Evolutionary conservation across 2,329 filamentous ascomycete species (phyloP).

Genomic region (Aphanocladium album): DNA sequence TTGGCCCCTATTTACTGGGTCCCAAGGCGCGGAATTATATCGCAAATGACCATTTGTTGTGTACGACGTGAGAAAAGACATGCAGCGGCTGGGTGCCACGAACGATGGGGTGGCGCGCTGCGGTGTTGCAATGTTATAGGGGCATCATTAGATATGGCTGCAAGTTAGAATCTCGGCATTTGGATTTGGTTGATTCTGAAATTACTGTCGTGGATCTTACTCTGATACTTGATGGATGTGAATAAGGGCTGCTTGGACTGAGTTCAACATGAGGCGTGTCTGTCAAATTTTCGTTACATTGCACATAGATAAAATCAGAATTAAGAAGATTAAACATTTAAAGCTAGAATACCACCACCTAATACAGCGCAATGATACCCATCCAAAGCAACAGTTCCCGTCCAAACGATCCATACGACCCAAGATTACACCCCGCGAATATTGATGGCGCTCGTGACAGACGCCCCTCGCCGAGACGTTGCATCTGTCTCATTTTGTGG

Average conservation of each 20-base stretch:
- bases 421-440: not conserved
- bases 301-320: too few relatives aligned
- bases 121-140: not conserved
- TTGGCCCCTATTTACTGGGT: not conserved
- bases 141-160: not conserved
- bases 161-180: too few relatives aligned
- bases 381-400: not conserved
- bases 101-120: not conserved
- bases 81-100: not conserved
- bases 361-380: not conserved
- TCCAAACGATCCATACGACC: not conserved
- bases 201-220: too few relatives aligned
- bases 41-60: not conserved
- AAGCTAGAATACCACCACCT: not conserved
- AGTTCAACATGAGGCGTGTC: too few relatives aligned
- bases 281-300: too few relatives aligned
- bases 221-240: too few relatives aligned
- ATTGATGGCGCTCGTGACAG: not conserved
- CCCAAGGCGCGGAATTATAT: not conserved
- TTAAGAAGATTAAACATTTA: not conserved
- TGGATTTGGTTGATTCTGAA: too few relatives aligned
- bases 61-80: conserved; percentile 1
- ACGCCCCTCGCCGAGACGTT: not conserved
- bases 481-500: not conserved
- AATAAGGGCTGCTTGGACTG: too few relatives aligned